Conservation (phyloP, 805 yeast genomes). For the Candida easanensis region DNA sequence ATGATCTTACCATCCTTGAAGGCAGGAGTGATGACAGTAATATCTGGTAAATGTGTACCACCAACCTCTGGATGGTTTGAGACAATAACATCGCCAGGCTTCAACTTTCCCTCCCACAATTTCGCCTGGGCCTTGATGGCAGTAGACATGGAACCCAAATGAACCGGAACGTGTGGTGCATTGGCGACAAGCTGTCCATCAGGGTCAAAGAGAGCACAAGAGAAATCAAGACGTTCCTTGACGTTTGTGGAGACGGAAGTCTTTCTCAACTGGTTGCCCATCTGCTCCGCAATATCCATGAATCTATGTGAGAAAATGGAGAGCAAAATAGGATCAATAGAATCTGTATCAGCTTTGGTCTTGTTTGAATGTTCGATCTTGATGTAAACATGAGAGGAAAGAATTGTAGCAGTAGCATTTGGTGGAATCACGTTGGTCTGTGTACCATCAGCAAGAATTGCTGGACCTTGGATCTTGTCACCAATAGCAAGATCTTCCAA, state of each 20-base stretch:
- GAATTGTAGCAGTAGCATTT: conserved; percentile 49
- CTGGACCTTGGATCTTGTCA: conserved; percentile 60
- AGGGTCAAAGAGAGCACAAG: conserved; percentile 78
- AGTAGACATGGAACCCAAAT: conserved; percentile 82
- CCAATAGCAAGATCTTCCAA: conserved; percentile 56
- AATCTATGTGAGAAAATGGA: conserved; percentile 82
- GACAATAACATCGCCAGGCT: conserved; percentile 72
- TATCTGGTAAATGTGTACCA: conserved; percentile 88
- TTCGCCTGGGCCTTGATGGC: conserved; percentile 66
- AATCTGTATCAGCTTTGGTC: conserved; percentile 27
- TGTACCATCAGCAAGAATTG: conserved; percentile 35
- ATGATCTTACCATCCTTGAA: conserved; percentile 59
- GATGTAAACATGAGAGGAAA: conserved; percentile 62
- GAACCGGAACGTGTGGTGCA: conserved; percentile 89
- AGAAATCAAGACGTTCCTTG: conserved; percentile 78
- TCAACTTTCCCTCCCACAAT: conserved; percentile 60
- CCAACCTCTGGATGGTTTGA: conserved; percentile 82
- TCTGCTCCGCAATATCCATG: conserved; percentile 89
- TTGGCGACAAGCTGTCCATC: conserved; percentile 81
- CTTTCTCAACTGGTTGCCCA: conserved; percentile 78
- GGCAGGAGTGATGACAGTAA: conserved; percentile 90
- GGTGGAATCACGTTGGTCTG: conserved; percentile 76
- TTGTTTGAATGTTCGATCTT: conserved; percentile 19
- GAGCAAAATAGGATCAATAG: conserved; percentile 65
- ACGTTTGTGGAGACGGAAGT: conserved; percentile 82